These are phyloP conservation scores for Hypomyces perniciosus DNA, from an alignment of 2,329 filamentous ascomycete species.

Conservation along the genomic window DNA sequence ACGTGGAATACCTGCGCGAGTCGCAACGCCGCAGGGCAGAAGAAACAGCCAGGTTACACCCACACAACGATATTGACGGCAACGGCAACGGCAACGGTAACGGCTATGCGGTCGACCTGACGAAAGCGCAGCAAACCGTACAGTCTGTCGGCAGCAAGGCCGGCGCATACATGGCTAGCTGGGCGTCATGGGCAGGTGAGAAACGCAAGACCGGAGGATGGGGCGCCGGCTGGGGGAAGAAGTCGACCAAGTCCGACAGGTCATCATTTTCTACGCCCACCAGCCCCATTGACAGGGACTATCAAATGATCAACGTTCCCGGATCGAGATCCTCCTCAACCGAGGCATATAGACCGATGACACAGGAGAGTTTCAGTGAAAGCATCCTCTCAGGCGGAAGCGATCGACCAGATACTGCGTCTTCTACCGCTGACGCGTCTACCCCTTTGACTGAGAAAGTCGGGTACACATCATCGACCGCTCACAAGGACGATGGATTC, in stretches of 20 bases:
- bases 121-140: constrained; percentile 40
- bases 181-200: constrained; percentile 67
- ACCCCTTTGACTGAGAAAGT: constrained; percentile 4
- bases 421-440: constrained; percentile 5
- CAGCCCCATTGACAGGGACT: constrained; percentile 33
- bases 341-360: constrained; percentile 26
- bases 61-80: not conserved
- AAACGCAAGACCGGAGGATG: constrained; percentile 58
- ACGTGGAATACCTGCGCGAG: constrained; percentile 64
- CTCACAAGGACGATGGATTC: constrained; percentile 5
- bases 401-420: constrained; percentile 20
- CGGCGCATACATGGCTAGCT: constrained; percentile 60
- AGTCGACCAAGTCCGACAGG: constrained; percentile 26
- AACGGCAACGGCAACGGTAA: constrained; percentile 7
- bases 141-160: constrained; percentile 50
- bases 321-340: constrained; percentile 24
- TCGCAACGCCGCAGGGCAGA: constrained; percentile 38
- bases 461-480: too few species aligned
- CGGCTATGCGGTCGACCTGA: constrained; percentile 22
- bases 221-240: constrained; percentile 36
- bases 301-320: constrained; percentile 30
- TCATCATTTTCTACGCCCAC: constrained; percentile 27
- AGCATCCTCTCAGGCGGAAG: constrained; percentile 38
- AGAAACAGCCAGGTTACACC: constrained; percentile 23
- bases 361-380: constrained; percentile 39